A percentile compares a stretch with the other conserved stretches of the same genome.
phyloP scores from a whole-genome alignment of 768 basidiomycete species.

The Amanita polypyramis region DNA sequence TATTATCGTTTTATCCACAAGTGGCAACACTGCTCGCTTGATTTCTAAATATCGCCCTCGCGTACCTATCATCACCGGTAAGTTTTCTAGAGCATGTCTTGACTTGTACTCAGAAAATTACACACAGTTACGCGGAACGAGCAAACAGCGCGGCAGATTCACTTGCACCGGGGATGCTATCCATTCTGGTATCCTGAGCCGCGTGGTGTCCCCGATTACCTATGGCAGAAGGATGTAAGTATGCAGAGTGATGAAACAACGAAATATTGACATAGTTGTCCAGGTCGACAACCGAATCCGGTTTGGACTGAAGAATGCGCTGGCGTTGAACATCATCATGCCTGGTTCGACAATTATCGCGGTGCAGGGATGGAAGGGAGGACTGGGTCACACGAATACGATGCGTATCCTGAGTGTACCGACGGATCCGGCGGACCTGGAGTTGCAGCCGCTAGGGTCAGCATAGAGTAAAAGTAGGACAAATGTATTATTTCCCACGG shows the following conservation, averaged over 20 bases:
- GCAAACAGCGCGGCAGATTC: slow-evolving; percentile 93
- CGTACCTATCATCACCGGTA: slow-evolving; percentile 92
- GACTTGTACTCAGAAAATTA: background rate
- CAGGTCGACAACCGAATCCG: slow-evolving; percentile 87
- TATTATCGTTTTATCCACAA: slow-evolving; percentile 93
- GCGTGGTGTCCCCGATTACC: slow-evolving; percentile 75
- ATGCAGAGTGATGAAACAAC: background rate
- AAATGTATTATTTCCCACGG: background rate
- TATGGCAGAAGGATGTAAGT: slow-evolving; percentile 97
- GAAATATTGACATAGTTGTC: slow-evolving; percentile 9
- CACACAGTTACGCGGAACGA: slow-evolving; percentile 83
- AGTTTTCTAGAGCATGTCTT: slow-evolving; percentile 14
- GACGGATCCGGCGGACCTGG: slow-evolving; percentile 69
- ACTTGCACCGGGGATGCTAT: slow-evolving; percentile 93
- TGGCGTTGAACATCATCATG: slow-evolving; percentile 77
- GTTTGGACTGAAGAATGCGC: slow-evolving; percentile 77
- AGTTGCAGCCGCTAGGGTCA: slow-evolving; percentile 48
- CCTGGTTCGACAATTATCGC: slow-evolving; percentile 86
- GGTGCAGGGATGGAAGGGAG: slow-evolving; percentile 99
- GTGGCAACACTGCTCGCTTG: slow-evolving; percentile 91
- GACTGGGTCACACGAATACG: slow-evolving; percentile 92
- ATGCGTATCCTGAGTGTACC: slow-evolving; percentile 78
- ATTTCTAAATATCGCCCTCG: slow-evolving; percentile 93
- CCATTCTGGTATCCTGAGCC: slow-evolving; percentile 96
- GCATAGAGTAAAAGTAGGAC: slow-evolving; percentile 8